A percentile compares a stretch with the other conserved stretches of the same genome.
Conservation (phyloP, 2,329 filamentous ascomycete genomes). For the Phaeomoniella chlamydospora region DNA sequence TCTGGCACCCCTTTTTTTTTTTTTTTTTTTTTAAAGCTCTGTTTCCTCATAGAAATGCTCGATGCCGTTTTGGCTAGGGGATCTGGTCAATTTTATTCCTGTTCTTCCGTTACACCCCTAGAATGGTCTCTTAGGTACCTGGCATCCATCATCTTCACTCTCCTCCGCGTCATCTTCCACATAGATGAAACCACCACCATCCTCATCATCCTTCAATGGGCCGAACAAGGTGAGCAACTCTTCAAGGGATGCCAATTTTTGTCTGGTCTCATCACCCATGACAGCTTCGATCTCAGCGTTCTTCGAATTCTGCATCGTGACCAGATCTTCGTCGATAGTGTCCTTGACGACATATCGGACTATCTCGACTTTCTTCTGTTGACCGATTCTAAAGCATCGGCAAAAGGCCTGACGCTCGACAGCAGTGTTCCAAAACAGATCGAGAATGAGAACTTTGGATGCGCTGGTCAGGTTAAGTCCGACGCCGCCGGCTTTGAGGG, state of each 20-base stretch:
- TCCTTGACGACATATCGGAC: constrained; percentile 40
- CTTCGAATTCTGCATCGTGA: constrained; percentile 42
- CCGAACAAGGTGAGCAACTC: background rate
- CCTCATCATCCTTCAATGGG: background rate
- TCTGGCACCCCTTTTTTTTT: no score
- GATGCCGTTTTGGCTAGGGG: no score
- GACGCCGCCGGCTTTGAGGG: constrained; percentile 41
- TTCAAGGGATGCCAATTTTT: background rate
- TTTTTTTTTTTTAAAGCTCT: no score
- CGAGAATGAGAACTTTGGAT: constrained; percentile 40
- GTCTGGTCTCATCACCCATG: background rate
- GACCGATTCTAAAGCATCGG: constrained; percentile 34
- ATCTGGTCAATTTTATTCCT: no score
- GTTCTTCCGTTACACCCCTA: no score
- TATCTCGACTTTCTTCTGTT: constrained; percentile 44
- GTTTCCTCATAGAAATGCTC: no score
- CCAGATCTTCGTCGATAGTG: constrained; percentile 44
- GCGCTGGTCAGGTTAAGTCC: constrained; percentile 48
- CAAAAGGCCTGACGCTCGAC: constrained; percentile 47
- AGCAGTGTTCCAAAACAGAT: constrained; percentile 48
- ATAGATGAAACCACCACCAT: background rate
- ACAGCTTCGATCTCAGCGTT: constrained; percentile 24
- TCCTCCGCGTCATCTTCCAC: background rate
- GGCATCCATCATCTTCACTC: no score
- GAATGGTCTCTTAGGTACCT: background rate